phyloP scores from a whole-genome alignment of 257 asterid genomes.

The Lantana camara region DNA sequence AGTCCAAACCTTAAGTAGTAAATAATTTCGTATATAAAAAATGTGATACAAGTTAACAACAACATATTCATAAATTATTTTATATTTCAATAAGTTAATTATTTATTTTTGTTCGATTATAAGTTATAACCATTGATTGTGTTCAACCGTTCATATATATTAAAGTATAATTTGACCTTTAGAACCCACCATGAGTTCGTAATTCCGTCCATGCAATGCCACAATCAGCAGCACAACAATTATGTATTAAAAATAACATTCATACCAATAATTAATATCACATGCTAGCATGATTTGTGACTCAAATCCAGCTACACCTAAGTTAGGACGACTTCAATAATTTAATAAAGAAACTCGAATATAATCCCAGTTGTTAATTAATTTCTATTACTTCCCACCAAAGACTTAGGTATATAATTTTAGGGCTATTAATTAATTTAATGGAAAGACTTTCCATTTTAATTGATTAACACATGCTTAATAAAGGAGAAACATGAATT shows the following conservation, averaged over 20 bases:
- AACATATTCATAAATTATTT: no score
- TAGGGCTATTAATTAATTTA: background rate
- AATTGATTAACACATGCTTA: constrained; percentile 41
- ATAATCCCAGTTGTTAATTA: background rate
- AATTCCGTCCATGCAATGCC: background rate
- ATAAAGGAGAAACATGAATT: constrained; percentile 23
- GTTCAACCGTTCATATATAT: background rate
- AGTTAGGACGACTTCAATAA: background rate
- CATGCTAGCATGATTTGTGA: constrained; percentile 55
- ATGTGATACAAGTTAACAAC: no score
- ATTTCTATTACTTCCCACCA: background rate
- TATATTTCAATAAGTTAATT: no score
- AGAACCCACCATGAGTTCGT: background rate
- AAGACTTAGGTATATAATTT: background rate
- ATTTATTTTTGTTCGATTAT: no score
- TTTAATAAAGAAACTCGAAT: no score
- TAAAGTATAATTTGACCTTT: background rate
- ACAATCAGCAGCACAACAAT: background rate
- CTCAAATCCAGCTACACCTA: constrained; percentile 51
- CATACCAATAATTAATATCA: constrained; percentile 31
- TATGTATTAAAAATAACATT: constrained; percentile 7
- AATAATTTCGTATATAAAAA: no score
- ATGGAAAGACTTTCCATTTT: no score
- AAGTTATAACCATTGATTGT: no score
- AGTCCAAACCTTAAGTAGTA: no score